Evolutionary conservation across 2,329 filamentous ascomycete genomes (phyloP).

Genomic region (Cytospora mali): DNA sequence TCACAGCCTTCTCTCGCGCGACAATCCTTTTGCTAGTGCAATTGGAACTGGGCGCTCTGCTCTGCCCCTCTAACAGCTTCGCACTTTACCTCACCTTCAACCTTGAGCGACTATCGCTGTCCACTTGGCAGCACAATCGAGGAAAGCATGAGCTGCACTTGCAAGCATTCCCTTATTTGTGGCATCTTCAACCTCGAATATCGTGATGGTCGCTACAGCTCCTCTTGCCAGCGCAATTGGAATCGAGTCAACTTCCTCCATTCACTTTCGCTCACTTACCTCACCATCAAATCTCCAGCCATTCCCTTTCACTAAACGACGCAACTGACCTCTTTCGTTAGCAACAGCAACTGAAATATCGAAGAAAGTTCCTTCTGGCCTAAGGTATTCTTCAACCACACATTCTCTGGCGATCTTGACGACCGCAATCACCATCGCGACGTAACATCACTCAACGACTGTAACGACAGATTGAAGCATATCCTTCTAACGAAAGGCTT

Average conservation of each 20-base stretch:
- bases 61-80: no score
- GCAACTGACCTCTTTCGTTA: not conserved
- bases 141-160: no score
- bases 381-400: not conserved
- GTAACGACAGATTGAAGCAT: not conserved
- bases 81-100: not conserved
- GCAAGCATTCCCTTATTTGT: no score
- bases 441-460: not conserved
- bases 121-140: no score
- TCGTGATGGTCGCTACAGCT: no score
- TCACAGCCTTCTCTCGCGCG: no score
- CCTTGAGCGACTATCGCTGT: not conserved
- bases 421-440: not conserved
- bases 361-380: not conserved
- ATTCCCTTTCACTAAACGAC: not conserved
- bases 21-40: no score
- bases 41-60: no score
- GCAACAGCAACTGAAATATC: not conserved
- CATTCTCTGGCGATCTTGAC: not conserved
- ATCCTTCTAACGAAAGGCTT: not conserved
- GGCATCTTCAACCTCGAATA: no score
- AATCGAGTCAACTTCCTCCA: not conserved
- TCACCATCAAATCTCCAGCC: not conserved
- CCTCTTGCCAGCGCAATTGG: not conserved
- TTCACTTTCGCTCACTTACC: not conserved